Evolutionary conservation across 192 early-diverging fungal genomes (phyloP).

Genomic region (Entomortierella chlamydospora): DNA sequence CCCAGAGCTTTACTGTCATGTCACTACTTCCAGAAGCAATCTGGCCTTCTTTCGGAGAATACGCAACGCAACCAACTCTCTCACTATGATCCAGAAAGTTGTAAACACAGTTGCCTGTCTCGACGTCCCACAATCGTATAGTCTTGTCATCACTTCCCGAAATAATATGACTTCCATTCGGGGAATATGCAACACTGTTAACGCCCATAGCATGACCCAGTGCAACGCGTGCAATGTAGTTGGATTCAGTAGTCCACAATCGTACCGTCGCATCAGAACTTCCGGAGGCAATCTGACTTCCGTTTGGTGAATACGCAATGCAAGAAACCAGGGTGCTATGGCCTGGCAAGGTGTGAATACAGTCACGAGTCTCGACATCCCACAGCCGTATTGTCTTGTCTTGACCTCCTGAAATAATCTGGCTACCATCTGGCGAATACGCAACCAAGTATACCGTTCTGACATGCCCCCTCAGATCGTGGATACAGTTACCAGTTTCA

Average conservation of each 20-base stretch:
- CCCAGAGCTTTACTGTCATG: background rate
- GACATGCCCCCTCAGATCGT: background rate
- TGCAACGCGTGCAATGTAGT: no score
- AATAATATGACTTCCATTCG: background rate
- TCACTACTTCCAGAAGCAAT: background rate
- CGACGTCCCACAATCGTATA: no score
- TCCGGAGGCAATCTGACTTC: background rate
- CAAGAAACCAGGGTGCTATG: background rate
- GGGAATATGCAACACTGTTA: background rate
- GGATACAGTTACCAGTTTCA: no score
- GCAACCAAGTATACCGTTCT: background rate
- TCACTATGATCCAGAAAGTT: background rate
- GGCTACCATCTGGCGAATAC: background rate
- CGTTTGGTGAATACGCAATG: conserved; percentile 2
- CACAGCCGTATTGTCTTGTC: conserved; percentile 2
- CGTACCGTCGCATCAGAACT: background rate
- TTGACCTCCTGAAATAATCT: background rate
- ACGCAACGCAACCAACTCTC: background rate
- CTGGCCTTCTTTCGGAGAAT: background rate
- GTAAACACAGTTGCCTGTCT: background rate
- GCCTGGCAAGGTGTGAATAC: background rate
- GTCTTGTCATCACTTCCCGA: no score
- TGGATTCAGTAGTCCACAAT: background rate
- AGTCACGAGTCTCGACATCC: background rate
- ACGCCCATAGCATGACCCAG: background rate